Evolutionary conservation across 1,139 yeast genomes (phyloP), one percentile per base, ranked within the genome.

Genomic region (Casaregolazyma suthepensis): DNA sequence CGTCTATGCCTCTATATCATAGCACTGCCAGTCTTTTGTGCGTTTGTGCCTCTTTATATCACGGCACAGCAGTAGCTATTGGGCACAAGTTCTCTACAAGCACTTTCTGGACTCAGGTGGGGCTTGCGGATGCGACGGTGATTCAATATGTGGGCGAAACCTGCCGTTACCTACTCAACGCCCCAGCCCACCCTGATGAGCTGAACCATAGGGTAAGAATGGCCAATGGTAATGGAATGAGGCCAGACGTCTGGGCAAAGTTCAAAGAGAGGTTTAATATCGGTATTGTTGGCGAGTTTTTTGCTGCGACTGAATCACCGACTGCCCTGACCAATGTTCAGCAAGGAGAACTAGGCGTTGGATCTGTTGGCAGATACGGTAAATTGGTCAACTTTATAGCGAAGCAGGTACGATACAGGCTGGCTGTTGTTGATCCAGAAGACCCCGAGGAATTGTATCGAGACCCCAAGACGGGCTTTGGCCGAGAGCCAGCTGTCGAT

Each of bases 121-220:
- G 77, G 62, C 66, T 87, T 44, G 71, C 83, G 26, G 71, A 76
- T 1, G 87, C 96, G 3, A 87, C 96, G 7, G 88, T 87, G 59
- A 79, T 89, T 54, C 97, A 91, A 71, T 91, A 91, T 62, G 98
- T 93, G 15, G 99, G 99, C 22, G 99, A 93, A 70, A 91, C 90
- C 45, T 89, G 98, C 69, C 80, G 99, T 54, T 93, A 90, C 67
- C 75, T 91, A 58, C 71, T 87, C 58, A 82, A 85, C 60, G 77
- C 93, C 1, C 83, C 85, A 7, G 83, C 77, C 50, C 79, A 82
- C 10, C 75, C 76, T 15, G 91, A 87, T 66, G 96, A 91, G 66
- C 70, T 73, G 43, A 70, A 71, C 46, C 97, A 91, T 65, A 64
- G 71, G 18, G 85, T 88, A 7, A 72, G 72, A 48, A 80, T 84